Evolutionary conservation across 176 grass and related monocot species (phyloP).

Genomic region (Canna indica): DNA sequence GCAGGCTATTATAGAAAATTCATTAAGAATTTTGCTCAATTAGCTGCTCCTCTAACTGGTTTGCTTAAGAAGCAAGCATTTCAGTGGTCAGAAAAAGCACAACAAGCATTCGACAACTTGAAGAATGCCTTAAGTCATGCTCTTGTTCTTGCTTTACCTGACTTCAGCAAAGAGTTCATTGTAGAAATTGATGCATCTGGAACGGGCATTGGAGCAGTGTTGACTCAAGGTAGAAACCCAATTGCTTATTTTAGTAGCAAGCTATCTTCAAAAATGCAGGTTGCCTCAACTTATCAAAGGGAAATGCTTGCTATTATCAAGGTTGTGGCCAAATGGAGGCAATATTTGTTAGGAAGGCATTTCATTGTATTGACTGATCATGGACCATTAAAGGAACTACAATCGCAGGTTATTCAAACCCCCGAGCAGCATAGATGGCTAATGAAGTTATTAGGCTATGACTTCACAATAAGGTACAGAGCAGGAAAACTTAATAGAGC

Average conservation of each 20-base stretch:
- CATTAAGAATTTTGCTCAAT: too few relatives aligned
- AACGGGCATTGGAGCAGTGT: background rate
- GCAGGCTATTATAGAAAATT: too few relatives aligned
- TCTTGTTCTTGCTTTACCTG: background rate
- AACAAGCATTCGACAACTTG: background rate
- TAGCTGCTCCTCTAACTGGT: too few relatives aligned
- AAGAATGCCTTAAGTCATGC: background rate
- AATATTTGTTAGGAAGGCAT: too few relatives aligned
- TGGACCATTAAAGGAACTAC: background rate
- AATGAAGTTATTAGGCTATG: background rate
- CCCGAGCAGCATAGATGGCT: background rate
- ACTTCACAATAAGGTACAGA: background rate
- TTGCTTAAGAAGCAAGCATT: too few relatives aligned
- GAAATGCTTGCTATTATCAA: background rate
- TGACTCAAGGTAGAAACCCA: background rate
- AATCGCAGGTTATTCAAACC: background rate
- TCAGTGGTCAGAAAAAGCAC: rapidly evolving
- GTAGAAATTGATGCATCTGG: background rate
- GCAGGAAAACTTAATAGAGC: background rate
- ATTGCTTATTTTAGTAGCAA: background rate
- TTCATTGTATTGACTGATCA: background rate
- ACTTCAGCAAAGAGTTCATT: background rate
- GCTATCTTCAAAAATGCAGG: background rate
- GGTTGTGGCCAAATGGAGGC: too few relatives aligned
- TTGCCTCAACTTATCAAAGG: background rate